Conservation (phyloP, 2,329 filamentous ascomycete species). For the Helotiales sp. region DNA sequence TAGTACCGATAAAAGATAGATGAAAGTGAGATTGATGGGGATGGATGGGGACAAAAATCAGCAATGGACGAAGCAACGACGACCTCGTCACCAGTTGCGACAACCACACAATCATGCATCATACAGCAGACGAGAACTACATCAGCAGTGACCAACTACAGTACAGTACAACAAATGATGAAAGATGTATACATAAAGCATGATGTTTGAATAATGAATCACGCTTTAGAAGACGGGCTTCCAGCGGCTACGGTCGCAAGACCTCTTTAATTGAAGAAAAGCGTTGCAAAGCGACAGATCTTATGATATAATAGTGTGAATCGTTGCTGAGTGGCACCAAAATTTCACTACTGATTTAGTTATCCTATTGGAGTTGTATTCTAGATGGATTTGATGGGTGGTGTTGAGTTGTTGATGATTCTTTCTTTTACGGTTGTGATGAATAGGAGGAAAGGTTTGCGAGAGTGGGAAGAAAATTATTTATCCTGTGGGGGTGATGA, state of each 20-base stretch:
- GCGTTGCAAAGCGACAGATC: background rate
- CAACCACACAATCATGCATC: background rate
- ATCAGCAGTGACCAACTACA: too few species aligned
- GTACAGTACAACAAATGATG: too few species aligned
- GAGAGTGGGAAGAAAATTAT: background rate
- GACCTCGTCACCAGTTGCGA: background rate
- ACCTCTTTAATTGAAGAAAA: background rate
- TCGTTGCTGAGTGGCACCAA: background rate
- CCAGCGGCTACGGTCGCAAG: background rate
- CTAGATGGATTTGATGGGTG: background rate
- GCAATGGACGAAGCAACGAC: background rate
- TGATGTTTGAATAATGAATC: background rate
- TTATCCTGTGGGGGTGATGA: too few species aligned
- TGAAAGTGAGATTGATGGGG: too few species aligned
- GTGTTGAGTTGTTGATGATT: background rate
- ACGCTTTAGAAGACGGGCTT: background rate
- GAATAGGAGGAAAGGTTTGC: background rate
- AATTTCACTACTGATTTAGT: background rate
- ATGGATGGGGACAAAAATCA: too few species aligned
- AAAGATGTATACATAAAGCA: background rate
- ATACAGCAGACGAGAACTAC: background rate
- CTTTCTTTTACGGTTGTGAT: background rate
- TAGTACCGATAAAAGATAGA: background rate
- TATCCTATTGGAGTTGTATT: background rate
- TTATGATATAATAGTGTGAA: background rate